phyloP scores from a whole-genome alignment of 495 filamentous ascomycete species.

The Recurvomyces mirabilis region DNA sequence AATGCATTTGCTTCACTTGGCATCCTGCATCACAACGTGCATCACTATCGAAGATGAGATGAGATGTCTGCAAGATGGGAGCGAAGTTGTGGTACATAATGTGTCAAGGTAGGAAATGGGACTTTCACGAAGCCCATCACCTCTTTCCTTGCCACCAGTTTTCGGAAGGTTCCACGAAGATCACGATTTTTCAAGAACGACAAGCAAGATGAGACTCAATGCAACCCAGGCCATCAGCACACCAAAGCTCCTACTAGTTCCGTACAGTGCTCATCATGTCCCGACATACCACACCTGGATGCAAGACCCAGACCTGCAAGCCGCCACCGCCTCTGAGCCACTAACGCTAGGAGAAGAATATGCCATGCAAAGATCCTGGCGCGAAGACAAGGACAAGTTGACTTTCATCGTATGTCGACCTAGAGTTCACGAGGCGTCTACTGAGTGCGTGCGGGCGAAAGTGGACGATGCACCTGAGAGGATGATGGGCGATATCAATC shows the following conservation, averaged over 20 bases:
- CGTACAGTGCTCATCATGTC: conserved; percentile 74
- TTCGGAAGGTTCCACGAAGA: no score
- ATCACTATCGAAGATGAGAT: no score
- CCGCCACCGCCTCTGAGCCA: conserved; percentile 73
- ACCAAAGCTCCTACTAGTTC: conserved; percentile 58
- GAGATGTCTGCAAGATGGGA: no score
- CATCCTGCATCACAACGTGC: no score
- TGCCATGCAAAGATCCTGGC: conserved; percentile 74
- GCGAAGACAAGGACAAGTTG: conserved; percentile 59
- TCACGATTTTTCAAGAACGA: no score
- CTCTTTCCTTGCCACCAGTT: no score
- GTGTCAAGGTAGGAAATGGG: no score
- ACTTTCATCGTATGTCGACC: conserved; percentile 56
- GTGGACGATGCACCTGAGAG: conserved; percentile 40
- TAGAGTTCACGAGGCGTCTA: no score
- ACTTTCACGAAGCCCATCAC: no score
- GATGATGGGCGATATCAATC: conserved; percentile 82
- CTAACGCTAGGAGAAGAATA: conserved; percentile 71
- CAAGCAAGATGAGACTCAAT: conserved; percentile 7
- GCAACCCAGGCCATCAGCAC: conserved; percentile 51
- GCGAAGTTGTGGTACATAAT: no score
- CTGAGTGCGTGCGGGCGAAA: no score
- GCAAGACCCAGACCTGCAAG: conserved; percentile 71
- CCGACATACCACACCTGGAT: conserved; percentile 80
- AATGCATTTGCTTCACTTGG: no score